Conservation (phyloP, 1,139 yeast species). For the Schwanniomyces etchellsii region DNA sequence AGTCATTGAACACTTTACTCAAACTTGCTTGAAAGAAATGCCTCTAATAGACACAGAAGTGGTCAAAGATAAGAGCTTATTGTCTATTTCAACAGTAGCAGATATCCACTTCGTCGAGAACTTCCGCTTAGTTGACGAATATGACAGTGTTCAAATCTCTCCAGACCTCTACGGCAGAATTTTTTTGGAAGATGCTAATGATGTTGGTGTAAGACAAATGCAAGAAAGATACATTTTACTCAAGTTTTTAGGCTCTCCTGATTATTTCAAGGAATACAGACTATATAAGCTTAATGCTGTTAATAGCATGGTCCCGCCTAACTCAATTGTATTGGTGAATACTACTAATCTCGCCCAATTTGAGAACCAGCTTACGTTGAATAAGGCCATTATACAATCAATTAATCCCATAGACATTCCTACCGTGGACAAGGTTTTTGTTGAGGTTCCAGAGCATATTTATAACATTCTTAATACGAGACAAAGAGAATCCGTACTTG, state of each 20-base stretch:
- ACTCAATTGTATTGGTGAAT: conserved; percentile 34
- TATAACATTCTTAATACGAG: conserved; percentile 30
- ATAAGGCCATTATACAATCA: conserved; percentile 26
- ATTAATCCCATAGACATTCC: conserved; percentile 24
- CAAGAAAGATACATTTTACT: conserved; percentile 22
- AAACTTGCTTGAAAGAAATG: no score
- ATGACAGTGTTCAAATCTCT: conserved; percentile 30
- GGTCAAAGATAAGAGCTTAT: no score
- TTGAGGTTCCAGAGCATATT: conserved; percentile 41
- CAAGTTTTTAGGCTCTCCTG: conserved; percentile 42
- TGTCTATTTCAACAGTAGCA: conserved; percentile 22
- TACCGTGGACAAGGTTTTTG: conserved; percentile 24
- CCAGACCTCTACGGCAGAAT: conserved; percentile 27
- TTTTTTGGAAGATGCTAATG: conserved; percentile 9
- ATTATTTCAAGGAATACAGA: conserved; percentile 28
- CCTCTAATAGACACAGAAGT: no score
- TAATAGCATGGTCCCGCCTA: conserved; percentile 9
- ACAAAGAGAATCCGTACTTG: conserved; percentile 19
- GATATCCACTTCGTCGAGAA: conserved; percentile 29
- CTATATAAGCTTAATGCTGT: conserved; percentile 33
- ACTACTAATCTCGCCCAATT: conserved; percentile 27
- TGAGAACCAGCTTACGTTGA: conserved; percentile 30
- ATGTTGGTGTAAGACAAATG: conserved; percentile 5
- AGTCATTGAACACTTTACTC: no score
- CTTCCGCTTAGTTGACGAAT: conserved; percentile 15